Evolutionary conservation across 176 grass and related monocot species (phyloP), one percentile per base, ranked within the genome.

Genomic region (Typha latifolia): DNA sequence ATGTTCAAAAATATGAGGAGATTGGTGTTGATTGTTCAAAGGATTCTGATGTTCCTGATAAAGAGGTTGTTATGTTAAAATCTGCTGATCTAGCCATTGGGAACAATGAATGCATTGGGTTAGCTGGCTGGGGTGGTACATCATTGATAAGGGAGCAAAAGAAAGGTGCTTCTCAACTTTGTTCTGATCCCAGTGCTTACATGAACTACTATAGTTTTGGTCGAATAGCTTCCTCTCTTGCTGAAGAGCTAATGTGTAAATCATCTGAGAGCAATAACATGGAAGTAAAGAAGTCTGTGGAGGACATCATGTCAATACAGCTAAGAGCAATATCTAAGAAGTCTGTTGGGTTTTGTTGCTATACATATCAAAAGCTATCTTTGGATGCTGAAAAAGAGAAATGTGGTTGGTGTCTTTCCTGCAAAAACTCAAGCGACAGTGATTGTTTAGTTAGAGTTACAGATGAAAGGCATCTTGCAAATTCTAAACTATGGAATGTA

Each of bases 371-470:
- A 77, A 87, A 87, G 55, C 66, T 90, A 63, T 89, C 89, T 49
- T 68, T 80, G 7, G 86, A 82, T 20, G 43, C 86, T 23, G 81
- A 82, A 74, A 99, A 90, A 66, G 95, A 99, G 79, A 99, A 86
- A 77, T 99, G 95, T 79, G 95, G 95, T 53, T 99, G 95, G 95
- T 93, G 95, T 67, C 71, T 87, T 62, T 86, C 83, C 59, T 99
- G 95, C 62, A 84, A 82, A 82, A 80, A 78, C 63, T 84, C 78
- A 56, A 82, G 75, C 27, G 81, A 79, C 61, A 74, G 49, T 74
- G 81, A 93, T 69, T 99, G 95, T 70, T 66, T 93, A 78, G 87
- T 99, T 74, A 84, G 79, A 73, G 49, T 80, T 51, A 66, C 67
- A 48, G 69, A 84, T 74, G 49, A 50, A 63, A 87, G 82, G 20